Base-by-base conservation (phyloP, 768 basidiomycete species). In the Rhizopogon vinicolor region DNA sequence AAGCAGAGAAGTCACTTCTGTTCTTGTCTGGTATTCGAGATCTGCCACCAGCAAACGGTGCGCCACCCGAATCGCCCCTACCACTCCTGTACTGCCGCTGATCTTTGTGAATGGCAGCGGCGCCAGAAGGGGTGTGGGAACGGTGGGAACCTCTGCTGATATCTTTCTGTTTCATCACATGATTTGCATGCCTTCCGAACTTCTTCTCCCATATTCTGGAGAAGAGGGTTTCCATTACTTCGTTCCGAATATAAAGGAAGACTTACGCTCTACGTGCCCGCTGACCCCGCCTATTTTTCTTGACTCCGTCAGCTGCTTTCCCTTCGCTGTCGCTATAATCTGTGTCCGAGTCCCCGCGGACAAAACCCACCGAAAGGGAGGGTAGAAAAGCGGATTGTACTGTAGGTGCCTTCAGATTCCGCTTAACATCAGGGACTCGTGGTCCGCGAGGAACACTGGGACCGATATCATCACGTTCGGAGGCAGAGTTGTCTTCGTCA, bases 161-260 rank as follows among this genome's bases (percentile, higher is more conserved):
- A 53, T 72, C 72, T 42, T 63, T 66, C 57, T 74, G 69, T 60
- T 84, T 87, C 71, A 89, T 88, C 72, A 95, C 80, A 69, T 98
- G 96, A 67, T 96, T 97, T 22, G 96, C 95, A 58, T 86, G 83
- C 57, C 77, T 81, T 46, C 96, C 96, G 63, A 84, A 98, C 70
- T 94, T 98, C 74, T 93, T 95, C 73, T 98, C 96, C 95, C 96
- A 98, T 61, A 98, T 97, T 2, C 95, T 98, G 63, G 41, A 50
- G 41, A 44, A 39, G 10, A 49, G 52, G 41, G n/a, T 43, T 42
- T 46, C 28, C 55, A 35, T 14, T 8, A 46, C 53, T 44, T 45
- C 42, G 28, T 29, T 56, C 50, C 53, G 41, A 43, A 37, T 19
- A 12, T 12, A 22, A 18, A 8, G 39, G 3, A 56, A 5, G 13